Evolutionary conservation across 257 asterid species (phyloP).

Genomic region (Hygrophila difformis): DNA sequence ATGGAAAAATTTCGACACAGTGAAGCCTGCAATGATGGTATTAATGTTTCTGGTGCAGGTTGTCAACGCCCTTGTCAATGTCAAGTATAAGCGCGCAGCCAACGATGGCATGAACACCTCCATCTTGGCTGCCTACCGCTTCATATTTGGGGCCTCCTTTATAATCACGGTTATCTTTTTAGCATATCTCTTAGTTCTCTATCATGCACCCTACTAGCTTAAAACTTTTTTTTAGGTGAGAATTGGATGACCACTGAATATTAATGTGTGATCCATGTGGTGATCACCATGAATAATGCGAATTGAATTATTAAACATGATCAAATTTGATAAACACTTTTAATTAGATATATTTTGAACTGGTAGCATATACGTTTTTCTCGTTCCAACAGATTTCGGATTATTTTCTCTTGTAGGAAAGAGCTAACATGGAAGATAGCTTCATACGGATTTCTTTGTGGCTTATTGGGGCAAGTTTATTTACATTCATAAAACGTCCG

Average conservation of each 20-base stretch:
- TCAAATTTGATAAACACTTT: too few relatives aligned
- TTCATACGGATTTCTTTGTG: slow-evolving; percentile 39
- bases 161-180: background rate
- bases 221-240: too few relatives aligned
- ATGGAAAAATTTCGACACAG: slow-evolving; percentile 27
- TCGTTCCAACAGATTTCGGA: too few relatives aligned
- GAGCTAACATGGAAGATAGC: slow-evolving; percentile 36
- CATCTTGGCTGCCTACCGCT: slow-evolving; percentile 2
- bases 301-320: too few relatives aligned
- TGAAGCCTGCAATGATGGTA: slow-evolving; percentile 47
- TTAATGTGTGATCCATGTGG: too few relatives aligned
- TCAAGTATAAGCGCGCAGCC: slow-evolving; percentile 36
- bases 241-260: too few relatives aligned
- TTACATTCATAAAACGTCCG: too few relatives aligned
- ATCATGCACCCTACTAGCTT: background rate
- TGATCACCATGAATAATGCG: too few relatives aligned
- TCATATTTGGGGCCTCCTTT: background rate
- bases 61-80: slow-evolving; percentile 22
- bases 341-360: too few relatives aligned
- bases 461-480: slow-evolving; percentile 40
- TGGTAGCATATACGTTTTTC: too few relatives aligned
- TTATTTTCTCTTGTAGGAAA: slow-evolving; percentile 18
- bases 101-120: slow-evolving; percentile 49
- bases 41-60: slow-evolving; percentile 35
- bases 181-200: too few relatives aligned